A percentile compares a stretch with the other conserved stretches of the same genome.
phyloP scores from a whole-genome alignment of 1,284 basidiomycete genomes.

The Ustilago cynodontis region DNA sequence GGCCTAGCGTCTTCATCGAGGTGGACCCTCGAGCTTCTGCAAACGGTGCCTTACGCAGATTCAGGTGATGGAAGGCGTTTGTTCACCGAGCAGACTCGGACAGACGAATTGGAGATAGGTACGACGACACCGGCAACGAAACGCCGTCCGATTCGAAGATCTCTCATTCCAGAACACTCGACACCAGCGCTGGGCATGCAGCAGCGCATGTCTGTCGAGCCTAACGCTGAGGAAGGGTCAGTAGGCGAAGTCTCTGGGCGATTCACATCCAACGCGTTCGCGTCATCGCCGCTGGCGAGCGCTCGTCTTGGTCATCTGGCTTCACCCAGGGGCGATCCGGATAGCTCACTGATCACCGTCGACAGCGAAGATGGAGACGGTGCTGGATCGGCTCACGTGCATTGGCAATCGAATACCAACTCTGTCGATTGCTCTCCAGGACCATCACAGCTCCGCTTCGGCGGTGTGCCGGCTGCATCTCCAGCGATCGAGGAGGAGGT shows the following conservation, averaged over 20 bases:
- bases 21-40: slow-evolving; percentile 62
- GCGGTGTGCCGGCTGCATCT: background rate
- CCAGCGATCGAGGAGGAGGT: slow-evolving; percentile 70
- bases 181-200: slow-evolving; percentile 62
- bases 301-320: slow-evolving; percentile 15
- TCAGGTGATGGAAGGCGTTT: background rate
- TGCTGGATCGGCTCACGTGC: slow-evolving; percentile 47
- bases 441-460: slow-evolving; percentile 18
- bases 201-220: slow-evolving; percentile 39
- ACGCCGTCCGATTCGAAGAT: slow-evolving; percentile 9
- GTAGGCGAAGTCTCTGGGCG: slow-evolving; percentile 32
- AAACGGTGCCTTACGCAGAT: slow-evolving; percentile 38
- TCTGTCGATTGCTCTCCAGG: slow-evolving; percentile 44
- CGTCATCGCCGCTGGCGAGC: slow-evolving; percentile 41
- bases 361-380: slow-evolving; percentile 40
- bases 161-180: slow-evolving; percentile 61
- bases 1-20: slow-evolving; percentile 51
- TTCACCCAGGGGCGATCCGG: slow-evolving; percentile 28
- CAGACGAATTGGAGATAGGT: slow-evolving; percentile 14
- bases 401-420: slow-evolving; percentile 52
- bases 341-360: slow-evolving; percentile 50
- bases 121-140: slow-evolving; percentile 47
- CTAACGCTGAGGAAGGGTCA: slow-evolving; percentile 32
- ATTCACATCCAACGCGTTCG: slow-evolving; percentile 17
- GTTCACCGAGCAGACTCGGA: slow-evolving; percentile 11